These are phyloP conservation scores for Penicillium tannophilum DNA, from an alignment of 495 filamentous ascomycete genomes.

Conservation along the genomic window DNA sequence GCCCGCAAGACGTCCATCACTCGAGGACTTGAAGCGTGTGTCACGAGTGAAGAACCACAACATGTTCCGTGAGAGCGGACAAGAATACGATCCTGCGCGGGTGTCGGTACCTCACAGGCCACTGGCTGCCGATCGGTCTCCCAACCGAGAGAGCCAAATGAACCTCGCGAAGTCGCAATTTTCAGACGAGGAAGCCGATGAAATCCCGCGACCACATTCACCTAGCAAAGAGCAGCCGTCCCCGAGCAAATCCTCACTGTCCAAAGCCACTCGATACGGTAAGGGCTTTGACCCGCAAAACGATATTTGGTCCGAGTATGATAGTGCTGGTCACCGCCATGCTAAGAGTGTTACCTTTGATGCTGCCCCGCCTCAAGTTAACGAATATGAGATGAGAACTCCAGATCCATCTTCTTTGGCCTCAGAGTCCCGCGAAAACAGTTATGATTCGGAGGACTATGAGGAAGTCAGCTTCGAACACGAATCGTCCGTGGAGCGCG, in stretches of 20 bases:
- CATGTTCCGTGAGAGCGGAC: constrained; percentile 86
- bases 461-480: constrained; percentile 72
- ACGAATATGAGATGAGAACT: constrained; percentile 97
- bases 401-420: constrained; percentile 89
- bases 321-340: constrained; percentile 70
- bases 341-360: constrained; percentile 97
- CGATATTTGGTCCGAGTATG: constrained; percentile 64
- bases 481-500: constrained; percentile 65
- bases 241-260: constrained; percentile 83
- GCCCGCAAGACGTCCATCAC: constrained; percentile 76
- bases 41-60: constrained; percentile 96
- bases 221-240: constrained; percentile 75
- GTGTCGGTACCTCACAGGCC: constrained; percentile 76
- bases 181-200: constrained; percentile 34
- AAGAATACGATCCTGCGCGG: constrained; percentile 86
- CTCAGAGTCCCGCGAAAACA: constrained; percentile 84
- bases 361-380: constrained; percentile 86
- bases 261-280: constrained; percentile 68
- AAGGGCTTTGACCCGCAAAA: constrained; percentile 69
- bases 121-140: constrained; percentile 61
- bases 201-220: constrained; percentile 53
- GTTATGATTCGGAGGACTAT: constrained; percentile 83
- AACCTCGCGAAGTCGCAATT: constrained; percentile 48
- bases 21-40: constrained; percentile 89
- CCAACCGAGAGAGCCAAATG: constrained; percentile 62